Conservation (phyloP, 495 filamentous ascomycete species). For the Penicillium longicatenatum region DNA sequence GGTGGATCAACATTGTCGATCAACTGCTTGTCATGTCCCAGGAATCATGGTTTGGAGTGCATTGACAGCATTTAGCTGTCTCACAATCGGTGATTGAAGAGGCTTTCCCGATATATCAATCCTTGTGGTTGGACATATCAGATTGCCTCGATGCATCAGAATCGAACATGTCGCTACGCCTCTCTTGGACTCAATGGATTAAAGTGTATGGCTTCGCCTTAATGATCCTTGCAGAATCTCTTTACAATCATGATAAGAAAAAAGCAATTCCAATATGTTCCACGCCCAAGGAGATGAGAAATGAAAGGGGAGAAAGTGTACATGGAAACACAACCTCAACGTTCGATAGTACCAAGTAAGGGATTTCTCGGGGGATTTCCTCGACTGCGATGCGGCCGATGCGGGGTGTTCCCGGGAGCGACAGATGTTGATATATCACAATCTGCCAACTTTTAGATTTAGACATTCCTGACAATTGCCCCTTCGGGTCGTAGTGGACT, state of each 20-base stretch:
- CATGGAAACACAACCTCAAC: not conserved
- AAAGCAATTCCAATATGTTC: not conserved
- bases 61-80: conserved; percentile 2
- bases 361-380: not conserved
- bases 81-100: not conserved
- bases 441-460: not conserved
- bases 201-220: not conserved
- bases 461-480: not conserved
- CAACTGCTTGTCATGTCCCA: not conserved
- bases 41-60: conserved; percentile 4
- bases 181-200: not conserved
- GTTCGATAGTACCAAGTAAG: not conserved
- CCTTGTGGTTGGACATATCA: not conserved
- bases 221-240: not conserved
- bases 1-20: conserved; percentile 5
- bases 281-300: not conserved
- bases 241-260: not conserved
- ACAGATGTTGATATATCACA: not conserved
- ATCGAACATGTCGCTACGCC: not conserved
- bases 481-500: not conserved
- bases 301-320: not conserved
- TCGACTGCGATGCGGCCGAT: not conserved
- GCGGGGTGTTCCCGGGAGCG: not conserved
- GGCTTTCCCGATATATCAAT: conserved; percentile 15
- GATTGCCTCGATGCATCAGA: conserved; percentile 2